Base-by-base conservation (phyloP, 2,329 filamentous ascomycete species). In the Ceratocystis albifundus region DNA sequence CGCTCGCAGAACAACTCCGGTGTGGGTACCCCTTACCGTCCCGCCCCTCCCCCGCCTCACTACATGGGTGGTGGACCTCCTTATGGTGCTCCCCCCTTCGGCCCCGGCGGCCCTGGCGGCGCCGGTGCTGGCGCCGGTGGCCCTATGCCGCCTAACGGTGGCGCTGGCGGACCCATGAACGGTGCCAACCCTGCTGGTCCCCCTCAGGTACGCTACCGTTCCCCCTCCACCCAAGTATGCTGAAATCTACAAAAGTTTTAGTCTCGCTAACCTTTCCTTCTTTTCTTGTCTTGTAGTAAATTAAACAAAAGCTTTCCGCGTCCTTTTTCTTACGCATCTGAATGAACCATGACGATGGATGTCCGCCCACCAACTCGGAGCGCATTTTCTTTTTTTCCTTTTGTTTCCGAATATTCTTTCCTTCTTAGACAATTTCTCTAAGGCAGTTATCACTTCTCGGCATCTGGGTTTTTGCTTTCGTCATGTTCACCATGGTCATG, bases 1-100 rank as follows among this genome's bases (percentile, higher is more conserved):
- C 89, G 94, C 70, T 95, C 89, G 66, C 94, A 99, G 82, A 99
- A 97, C 85, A 99, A 99, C 82, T 97, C 93, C 69, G 94, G 94
- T 67, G 94, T 96, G 68, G 94, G 94, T 71, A 97, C 94, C 71
- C 94, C 94, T 68, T 97, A 99, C 79, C 89, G 94, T 70, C 94
- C 94, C 69, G 94, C 94, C 63, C 94, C 94, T 66, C 80, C 80
- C 61, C 80, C 80, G 53, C 80, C 80, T 68, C 80, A 82, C 74
- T 83, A 82, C 75, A 79, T 80, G 74, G 77, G 77, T 65, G 74
- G 74, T 68, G 77, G 78, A 68, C 78, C 77, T 63, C 76, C 75
- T 64, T 79, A 78, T 66, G 79, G 77, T 22, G 77, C 78, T 69
- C 77, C 76, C 70, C 78, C 78, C 69, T 81, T 80, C 71, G 78